Evolutionary conservation across 2,329 filamentous ascomycete species (phyloP), one percentile per base, ranked within the genome.

Genomic region (Aspergillus flavus): DNA sequence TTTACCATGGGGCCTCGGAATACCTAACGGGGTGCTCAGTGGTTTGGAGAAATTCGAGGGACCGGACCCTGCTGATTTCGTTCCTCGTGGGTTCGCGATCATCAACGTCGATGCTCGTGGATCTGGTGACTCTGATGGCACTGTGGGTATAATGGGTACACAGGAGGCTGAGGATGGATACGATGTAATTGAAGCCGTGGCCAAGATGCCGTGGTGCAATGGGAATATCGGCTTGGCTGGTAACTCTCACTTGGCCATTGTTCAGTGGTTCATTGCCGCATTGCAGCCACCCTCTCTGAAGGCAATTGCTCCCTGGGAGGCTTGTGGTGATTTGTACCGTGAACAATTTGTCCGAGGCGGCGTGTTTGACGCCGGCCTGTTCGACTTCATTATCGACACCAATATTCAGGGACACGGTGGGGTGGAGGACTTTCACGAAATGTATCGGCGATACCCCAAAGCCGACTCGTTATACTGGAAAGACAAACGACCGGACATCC

Each of bases 141-240:
- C 19, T 2, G n/a, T 58, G 36, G 21, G 28, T 4, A n/a, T 30
- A 5, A 30, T 26, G 56, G 56, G 56, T 10, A 32, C 28, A 11
- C 39, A 46, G 21, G 56, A 58, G 26, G 56, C 39, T 3, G 39
- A 58, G 41, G 56, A 58, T 16, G 28, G 39, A 10, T 50, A 65
- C 36, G 66, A 68, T 43, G 59, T 59, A 2, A 50, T 68, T 26
- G 66, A 68, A 16, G 60, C 14, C 30, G 59, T 66, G 28, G 64
- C 64, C 3, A 36, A 59, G 23, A 53, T 58, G 30, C 46, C 57
- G 3, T 68, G 66, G 66, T 64, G 64, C 43, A 56, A 65, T 39
- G 64, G 66, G 4, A 60, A 52, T 54, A 57, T 68, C 28, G 62
- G 56, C 10, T 28, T 68, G 11, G 61, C 61, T 12, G 65, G 64